Base-by-base conservation (phyloP, 2,329 filamentous ascomycete species). In the Torrubiellomyces zombiae region DNA sequence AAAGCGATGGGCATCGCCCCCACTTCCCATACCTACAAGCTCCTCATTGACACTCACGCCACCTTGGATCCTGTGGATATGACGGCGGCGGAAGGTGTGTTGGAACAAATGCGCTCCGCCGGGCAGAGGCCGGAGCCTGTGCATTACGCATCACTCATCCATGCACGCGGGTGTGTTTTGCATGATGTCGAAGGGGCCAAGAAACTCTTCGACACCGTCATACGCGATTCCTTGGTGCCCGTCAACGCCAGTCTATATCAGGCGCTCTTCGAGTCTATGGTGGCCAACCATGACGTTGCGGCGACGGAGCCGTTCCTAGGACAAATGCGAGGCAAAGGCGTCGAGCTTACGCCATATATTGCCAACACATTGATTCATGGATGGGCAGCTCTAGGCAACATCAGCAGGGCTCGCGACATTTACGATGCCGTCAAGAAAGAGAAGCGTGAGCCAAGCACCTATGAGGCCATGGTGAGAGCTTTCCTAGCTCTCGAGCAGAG, bases 321-420 rank as follows among this genome's bases (percentile, higher is more conserved):
- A 13, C 64, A 80, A 38, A 95, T 98, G 89, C 63, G 60, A 27
- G 50, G 56, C 24, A 71, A 69, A 30, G 57, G 70, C 18, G 74
- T 98, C 8, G 76, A 83, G 40, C 72, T 95, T 60, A 95, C 89
- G 3, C 78, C 89, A 0, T 98, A 98, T 55, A 95, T 98, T 45
- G 89, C 89, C 44, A 98, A 98, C 58, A 93, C 86, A 5, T 64
- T 98, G 22, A 95, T 98, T 43, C 85, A 95, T 45, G 89, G 89
- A 34, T 98, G 89, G 86, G 81, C 86, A 13, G 67, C 75, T 9
- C 78, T 79, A 47, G 76, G 77, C 52, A 67, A 91, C 34, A 78
- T 95, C 21, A 53, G 58, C 31, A 85, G 82, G 51, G 80, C 83
- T 11, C 71, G 75, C 43, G 56, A 65, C 14, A 73, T 94, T 32